Evolutionary conservation across 495 filamentous ascomycete species (phyloP).

Genomic region (Amniculicola lignicola): DNA sequence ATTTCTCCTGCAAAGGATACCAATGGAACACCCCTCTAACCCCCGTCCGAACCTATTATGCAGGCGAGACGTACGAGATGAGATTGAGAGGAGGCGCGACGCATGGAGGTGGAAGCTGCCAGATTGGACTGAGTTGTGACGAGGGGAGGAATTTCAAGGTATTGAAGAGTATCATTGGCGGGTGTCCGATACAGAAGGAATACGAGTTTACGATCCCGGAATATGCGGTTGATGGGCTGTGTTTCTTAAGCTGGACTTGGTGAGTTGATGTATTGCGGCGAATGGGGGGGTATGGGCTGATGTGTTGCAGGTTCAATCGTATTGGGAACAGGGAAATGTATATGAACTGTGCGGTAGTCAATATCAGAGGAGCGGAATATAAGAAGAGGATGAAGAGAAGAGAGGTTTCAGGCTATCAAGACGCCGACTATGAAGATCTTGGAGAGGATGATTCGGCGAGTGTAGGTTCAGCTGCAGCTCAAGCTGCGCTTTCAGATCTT

Average conservation of each 20-base stretch:
- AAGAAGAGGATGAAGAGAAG: not conserved
- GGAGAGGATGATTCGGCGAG: not conserved
- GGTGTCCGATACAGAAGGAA: constrained; percentile 52
- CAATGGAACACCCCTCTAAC: constrained; percentile 50
- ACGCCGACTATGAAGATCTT: not conserved
- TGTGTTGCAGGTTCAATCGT: constrained; percentile 52
- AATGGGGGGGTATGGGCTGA: not conserved
- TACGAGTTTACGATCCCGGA: constrained; percentile 64
- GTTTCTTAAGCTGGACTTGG: constrained; percentile 65
- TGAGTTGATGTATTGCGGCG: constrained; percentile 1
- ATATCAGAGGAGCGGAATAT: constrained; percentile 20
- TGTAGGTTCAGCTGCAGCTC: not conserved
- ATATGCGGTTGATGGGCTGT: constrained; percentile 56
- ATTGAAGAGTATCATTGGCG: constrained; percentile 62
- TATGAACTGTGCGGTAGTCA: constrained; percentile 32
- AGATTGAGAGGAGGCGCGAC: constrained; percentile 54
- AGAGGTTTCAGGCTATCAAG: not conserved
- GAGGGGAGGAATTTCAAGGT: constrained; percentile 59
- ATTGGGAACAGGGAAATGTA: constrained; percentile 63
- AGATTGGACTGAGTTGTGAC: constrained; percentile 62
- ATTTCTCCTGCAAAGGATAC: constrained; percentile 70
- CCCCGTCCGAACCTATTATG: constrained; percentile 51
- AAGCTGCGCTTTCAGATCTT: constrained; percentile 39
- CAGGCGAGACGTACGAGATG: constrained; percentile 58
- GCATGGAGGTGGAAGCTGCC: constrained; percentile 66